A percentile compares a stretch with the other conserved stretches of the same genome.
Evolutionary conservation across 2,329 filamentous ascomycete species (phyloP).

Genomic region (Metarhizium rileyi): DNA sequence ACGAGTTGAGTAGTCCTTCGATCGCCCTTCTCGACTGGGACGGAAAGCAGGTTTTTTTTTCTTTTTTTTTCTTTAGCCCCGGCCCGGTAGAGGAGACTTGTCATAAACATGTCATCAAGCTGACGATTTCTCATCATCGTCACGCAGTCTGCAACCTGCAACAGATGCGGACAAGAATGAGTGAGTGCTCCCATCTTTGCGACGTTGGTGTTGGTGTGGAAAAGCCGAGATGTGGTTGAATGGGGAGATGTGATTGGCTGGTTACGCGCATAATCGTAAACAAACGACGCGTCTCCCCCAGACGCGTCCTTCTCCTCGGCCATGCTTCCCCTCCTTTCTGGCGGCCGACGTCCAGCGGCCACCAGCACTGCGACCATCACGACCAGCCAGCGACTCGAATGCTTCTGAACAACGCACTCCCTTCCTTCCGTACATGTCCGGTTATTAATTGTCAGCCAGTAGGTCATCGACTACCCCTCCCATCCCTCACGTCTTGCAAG

Average conservation of each 20-base stretch:
- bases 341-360: not conserved
- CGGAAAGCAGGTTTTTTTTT: not conserved
- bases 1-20: not conserved
- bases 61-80: not conserved
- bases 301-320: not conserved
- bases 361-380: not conserved
- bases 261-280: constrained; percentile 4
- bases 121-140: not conserved
- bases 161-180: not conserved
- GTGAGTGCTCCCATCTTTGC: not conserved
- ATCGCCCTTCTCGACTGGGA: not conserved
- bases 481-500: not conserved
- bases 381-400: not conserved
- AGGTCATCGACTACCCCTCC: not conserved
- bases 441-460: not conserved
- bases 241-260: constrained; percentile 1
- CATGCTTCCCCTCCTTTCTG: not conserved
- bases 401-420: not conserved
- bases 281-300: constrained; percentile 6
- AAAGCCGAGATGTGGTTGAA: no score
- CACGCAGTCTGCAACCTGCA: not conserved
- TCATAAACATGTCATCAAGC: not conserved
- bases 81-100: not conserved
- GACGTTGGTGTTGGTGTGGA: not conserved
- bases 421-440: not conserved